Evolutionary conservation across 192 early-diverging fungal species (phyloP), one percentile per base, ranked within the genome.

Genomic region (Oehlia diaphana): DNA sequence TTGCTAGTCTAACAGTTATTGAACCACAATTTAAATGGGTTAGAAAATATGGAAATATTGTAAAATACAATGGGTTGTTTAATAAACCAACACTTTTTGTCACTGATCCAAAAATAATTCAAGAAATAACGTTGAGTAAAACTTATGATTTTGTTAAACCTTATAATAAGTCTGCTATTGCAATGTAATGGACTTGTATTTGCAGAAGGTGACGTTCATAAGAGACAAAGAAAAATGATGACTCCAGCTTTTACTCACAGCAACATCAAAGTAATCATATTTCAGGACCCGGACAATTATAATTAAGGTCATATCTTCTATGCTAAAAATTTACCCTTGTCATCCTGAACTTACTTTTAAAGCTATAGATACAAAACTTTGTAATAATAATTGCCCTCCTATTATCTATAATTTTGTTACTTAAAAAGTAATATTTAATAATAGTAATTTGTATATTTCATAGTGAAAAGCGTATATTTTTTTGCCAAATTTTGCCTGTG

Each of bases 221-320:
- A 69, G 53, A 78, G 81, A 49, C 90, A 91, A 61, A 83, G 90
- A 50, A 89, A 89, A 71, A 84, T 90, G 87, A 63, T 91, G 12
- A 89, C 88, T 77, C 90, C 90, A 9, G 86, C 88, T 13, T 91
- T 91, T 31, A 74, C 81, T 9, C 63, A 83, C 63, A 71, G 77
- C 21, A 76, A 83, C 12, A 85, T 90, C 53, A 87, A 87, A 33
- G 78, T 74, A 8, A 47, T 47, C 10, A 47, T 42, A 85, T n/a
- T n/a, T n/a, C n/a, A n/a, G n/a, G n/a, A n/a, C n/a, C n/a, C n/a
- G n/a, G n/a, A n/a, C n/a, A n/a, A n/a, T n/a, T n/a, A n/a, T n/a
- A n/a, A n/a, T n/a, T n/a, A n/a, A n/a, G n/a, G n/a, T n/a, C n/a
- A n/a, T n/a, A n/a, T n/a, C n/a, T n/a, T n/a, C n/a, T n/a, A n/a